Evolutionary conservation across 805 yeast species (phyloP), one percentile per base, ranked within the genome.

Genomic region (Barnettozyma salicaria): DNA sequence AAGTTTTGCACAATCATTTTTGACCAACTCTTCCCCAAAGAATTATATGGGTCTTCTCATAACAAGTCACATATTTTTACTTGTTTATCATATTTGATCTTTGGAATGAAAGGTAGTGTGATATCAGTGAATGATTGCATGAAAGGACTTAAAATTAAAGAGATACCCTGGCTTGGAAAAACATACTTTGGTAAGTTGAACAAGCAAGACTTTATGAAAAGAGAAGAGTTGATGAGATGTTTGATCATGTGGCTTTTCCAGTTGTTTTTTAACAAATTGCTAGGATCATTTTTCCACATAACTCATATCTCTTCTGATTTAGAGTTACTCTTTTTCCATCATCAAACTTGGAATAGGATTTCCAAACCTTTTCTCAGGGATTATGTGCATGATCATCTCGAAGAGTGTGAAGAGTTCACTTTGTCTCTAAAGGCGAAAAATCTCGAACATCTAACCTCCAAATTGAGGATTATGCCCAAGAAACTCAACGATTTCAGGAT

Each of bases 211-310:
- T 60, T 58, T 21, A 34, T 44, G 1, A 56, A 59, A 40, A 63
- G 78, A 4, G 55, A 50, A 32, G 13, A 37, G 0, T 46, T 72
- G 13, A 53, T 78, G 10, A 38, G 47, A 3, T 44, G 50, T 3
- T 75, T 84, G 33, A 19, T 82, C 1, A 32, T 35, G 2, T 89
- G 95, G 95, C 33, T 81, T 2, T 71, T 81, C 27, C 43, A 57
- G 0, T 27, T 24, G 0, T 66, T 78, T 34, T 44, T 84, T 1
- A 60, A 70, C 7, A 65, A 61, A 13, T 41, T 83, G 1, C 46
- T 84, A 0, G 56, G 63, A 0, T 56, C 71, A 0, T 75, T 73
- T 49, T 88, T 86, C 61, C 79, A 83, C 51, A 78, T 80, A 5
- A 79, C 92, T 0, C 82, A 78, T 32, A 56, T 64, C 1, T 70